A percentile compares a stretch with the other conserved stretches of the same genome.
Evolutionary conservation across 1,139 yeast genomes (phyloP).

Genomic region (Hansenula lynferdii): DNA sequence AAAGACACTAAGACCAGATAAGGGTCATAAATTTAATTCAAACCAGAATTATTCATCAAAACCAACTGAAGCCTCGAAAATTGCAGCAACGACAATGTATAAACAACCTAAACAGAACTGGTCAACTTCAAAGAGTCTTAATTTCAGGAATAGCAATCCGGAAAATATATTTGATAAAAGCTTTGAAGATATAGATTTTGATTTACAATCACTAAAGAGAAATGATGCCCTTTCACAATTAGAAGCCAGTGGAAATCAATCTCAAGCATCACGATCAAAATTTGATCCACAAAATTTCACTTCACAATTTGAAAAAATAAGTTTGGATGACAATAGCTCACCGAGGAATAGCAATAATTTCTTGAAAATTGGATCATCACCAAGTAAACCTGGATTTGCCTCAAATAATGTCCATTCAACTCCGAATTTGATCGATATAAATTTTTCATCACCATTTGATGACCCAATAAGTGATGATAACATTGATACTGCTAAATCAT

Average conservation of each 20-base stretch:
- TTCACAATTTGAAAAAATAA: constrained; percentile 2
- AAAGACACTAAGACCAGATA: constrained; percentile 24
- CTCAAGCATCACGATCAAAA: constrained; percentile 14
- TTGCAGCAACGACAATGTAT: constrained; percentile 48
- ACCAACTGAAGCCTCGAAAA: constrained; percentile 32
- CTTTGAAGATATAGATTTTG: constrained; percentile 21
- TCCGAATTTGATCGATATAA: constrained; percentile 2
- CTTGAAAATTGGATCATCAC: too few species aligned
- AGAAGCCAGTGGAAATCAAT: constrained; percentile 25
- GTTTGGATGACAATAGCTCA: background rate
- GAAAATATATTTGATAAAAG: constrained; percentile 20
- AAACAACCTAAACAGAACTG: constrained; percentile 25
- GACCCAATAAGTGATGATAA: background rate
- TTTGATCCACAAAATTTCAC: constrained; percentile 2
- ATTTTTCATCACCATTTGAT: constrained; percentile 1
- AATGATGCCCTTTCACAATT: constrained; percentile 29
- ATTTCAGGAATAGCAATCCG: background rate
- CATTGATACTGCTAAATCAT: background rate
- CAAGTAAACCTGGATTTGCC: too few species aligned
- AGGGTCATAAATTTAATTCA: constrained; percentile 13
- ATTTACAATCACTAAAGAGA: constrained; percentile 22
- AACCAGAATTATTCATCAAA: constrained; percentile 8
- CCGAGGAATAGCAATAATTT: background rate
- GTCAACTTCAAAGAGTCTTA: constrained; percentile 35
- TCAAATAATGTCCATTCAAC: constrained; percentile 8